phyloP scores from a whole-genome alignment of 148 eudicot genomes.

The Heliamphora exappendiculata region DNA sequence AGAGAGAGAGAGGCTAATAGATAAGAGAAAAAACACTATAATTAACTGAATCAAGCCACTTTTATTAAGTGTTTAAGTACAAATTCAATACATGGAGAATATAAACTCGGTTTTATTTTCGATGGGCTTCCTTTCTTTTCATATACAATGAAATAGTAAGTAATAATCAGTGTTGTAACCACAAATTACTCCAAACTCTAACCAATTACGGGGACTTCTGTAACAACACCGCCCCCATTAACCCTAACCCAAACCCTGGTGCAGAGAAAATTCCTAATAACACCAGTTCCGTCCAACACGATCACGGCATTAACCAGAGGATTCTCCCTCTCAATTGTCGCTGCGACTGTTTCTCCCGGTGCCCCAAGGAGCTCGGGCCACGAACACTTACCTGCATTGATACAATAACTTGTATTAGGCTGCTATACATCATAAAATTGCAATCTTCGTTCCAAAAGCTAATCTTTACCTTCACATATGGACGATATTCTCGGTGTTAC shows the following conservation, averaged over 20 bases:
- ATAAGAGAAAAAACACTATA: too few relatives aligned
- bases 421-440: background rate
- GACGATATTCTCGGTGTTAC: background rate
- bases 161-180: too few relatives aligned
- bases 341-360: slow-evolving; percentile 7
- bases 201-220: slow-evolving; percentile 5
- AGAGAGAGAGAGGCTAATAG: too few relatives aligned
- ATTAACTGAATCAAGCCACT: too few relatives aligned
- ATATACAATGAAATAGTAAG: too few relatives aligned
- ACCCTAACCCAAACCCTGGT: slow-evolving; percentile 24
- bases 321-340: background rate
- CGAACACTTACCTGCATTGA: slow-evolving; percentile 26
- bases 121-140: too few relatives aligned
- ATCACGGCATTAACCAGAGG: slow-evolving; percentile 14
- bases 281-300: background rate
- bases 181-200: background rate
- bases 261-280: slow-evolving; percentile 9
- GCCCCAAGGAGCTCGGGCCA: slow-evolving; percentile 31
- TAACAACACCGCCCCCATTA: slow-evolving; percentile 6
- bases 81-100: too few relatives aligned
- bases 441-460: background rate
- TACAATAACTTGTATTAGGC: background rate
- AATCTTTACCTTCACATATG: background rate
- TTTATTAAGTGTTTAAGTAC: too few relatives aligned
- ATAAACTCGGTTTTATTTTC: too few relatives aligned